phyloP scores from a whole-genome alignment of 495 filamentous ascomycete species.

The Aspergillus sclerotiicarbonarius region DNA sequence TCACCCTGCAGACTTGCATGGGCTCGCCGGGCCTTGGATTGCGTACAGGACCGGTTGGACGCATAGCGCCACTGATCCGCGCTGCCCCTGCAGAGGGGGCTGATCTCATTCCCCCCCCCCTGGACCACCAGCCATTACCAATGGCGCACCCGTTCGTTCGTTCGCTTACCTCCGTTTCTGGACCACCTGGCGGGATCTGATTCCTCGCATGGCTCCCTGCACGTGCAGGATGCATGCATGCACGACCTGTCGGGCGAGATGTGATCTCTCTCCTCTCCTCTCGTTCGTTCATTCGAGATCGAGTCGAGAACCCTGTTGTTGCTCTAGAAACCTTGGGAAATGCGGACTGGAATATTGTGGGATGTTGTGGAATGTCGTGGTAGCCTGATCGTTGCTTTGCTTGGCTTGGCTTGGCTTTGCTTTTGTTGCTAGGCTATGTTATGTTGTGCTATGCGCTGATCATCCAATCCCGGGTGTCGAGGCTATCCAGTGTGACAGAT shows the following conservation, averaged over 20 bases:
- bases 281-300: not conserved
- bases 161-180: not conserved
- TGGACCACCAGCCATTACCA: no score
- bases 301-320: not conserved
- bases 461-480: no score
- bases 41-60: not conserved
- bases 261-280: not conserved
- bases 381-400: no score
- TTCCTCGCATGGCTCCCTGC: constrained; percentile 3
- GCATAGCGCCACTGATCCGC: not conserved
- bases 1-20: no score
- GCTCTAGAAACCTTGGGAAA: not conserved
- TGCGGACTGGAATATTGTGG: no score
- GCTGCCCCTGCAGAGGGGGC: not conserved
- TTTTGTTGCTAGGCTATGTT: no score
- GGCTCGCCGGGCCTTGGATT: not conserved
- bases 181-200: constrained; percentile 6
- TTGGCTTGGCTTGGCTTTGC: no score
- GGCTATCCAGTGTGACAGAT: no score
- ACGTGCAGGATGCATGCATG: constrained; percentile 2
- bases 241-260: not conserved
- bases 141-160: not conserved
- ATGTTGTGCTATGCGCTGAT: no score
- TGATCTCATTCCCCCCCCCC: not conserved
- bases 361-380: no score